These are phyloP conservation scores for Fomitopsis palustris DNA, from an alignment of 1,284 basidiomycete genomes.

Conservation along the genomic window DNA sequence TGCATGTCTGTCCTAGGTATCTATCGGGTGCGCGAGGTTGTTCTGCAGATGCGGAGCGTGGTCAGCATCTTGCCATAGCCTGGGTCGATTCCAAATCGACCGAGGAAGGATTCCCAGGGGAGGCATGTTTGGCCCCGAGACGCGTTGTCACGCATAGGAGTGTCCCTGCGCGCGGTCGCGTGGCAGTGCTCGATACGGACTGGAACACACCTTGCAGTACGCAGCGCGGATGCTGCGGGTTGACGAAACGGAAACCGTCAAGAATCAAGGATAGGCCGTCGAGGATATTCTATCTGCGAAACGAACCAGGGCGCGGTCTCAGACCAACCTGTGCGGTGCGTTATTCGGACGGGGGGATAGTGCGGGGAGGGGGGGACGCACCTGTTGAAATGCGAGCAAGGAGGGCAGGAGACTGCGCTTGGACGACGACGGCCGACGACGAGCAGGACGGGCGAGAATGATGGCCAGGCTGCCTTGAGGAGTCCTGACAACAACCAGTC, in stretches of 20 bases:
- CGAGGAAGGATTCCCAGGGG: neutral
- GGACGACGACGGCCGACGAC: constrained; percentile 12
- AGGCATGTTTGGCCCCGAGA: neutral
- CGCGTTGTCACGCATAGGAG: constrained; percentile 2
- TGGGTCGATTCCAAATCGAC: neutral
- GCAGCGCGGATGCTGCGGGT: constrained; percentile 7
- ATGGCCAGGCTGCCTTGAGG: constrained; percentile 21
- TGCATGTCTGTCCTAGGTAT: constrained; percentile 61
- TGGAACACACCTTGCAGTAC: constrained; percentile 19
- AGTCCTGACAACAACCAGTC: constrained; percentile 23
- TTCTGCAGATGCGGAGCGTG: neutral
- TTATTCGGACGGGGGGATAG: constrained; percentile 6
- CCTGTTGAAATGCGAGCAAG: constrained; percentile 7
- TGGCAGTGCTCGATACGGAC: neutral
- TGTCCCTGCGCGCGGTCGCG: constrained; percentile 8
- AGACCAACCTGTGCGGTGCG: constrained; percentile 10
- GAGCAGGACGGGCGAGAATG: constrained; percentile 15
- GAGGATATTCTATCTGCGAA: constrained; percentile 17
- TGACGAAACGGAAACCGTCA: constrained; percentile 7
- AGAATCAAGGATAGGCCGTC: constrained; percentile 6
- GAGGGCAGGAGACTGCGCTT: constrained; percentile 11
- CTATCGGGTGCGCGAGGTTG: constrained; percentile 18
- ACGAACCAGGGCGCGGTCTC: constrained; percentile 14
- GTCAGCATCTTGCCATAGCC: constrained; percentile 7
- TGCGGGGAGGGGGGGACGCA: constrained; percentile 4